Base-by-base conservation (phyloP, 768 basidiomycete species). In the Xanthoconium stramineum region DNA sequence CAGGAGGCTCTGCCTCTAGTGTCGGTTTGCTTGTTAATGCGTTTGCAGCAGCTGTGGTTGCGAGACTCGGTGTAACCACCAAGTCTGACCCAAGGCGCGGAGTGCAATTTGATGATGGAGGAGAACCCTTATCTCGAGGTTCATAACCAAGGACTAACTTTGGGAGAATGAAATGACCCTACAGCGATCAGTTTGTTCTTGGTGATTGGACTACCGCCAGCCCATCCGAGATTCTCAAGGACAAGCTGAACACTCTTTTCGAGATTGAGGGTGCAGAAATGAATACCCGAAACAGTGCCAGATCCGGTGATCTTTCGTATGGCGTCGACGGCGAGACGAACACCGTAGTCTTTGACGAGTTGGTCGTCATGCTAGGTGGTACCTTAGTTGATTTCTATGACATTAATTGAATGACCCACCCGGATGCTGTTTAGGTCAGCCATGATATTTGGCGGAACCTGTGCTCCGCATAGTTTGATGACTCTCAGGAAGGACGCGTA, bases 251-350 rank as follows among this genome's bases (percentile, higher is more conserved):
- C 88, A 63, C 94, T 96, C 77, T 93, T 96, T 70, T 99, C 97
- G 11, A 99, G 83, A 72, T 99, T 99, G 56, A 99, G 80, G 1
- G 97, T 99, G 69, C 94, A 98, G 65, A 99, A 88, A 70, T 98
- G 94, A 44, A 98, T 81, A 1, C 94, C 94, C 9, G 77, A 73
- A 37, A 92, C 75, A 20, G 77, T 77, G 14, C 83, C 83, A 57
- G 81, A 78, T 20, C 60, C 69, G 14, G 79, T 84, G 32, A 88
- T 75, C 45, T 74, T 80, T 57, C 69, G 72, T 62, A 98, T 88
- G 80, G 91, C 96, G 29, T 84, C 76, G 12, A 90, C 86, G 1
- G 94, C 91, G 5, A 98, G 79, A 24, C 80, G 75, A 32, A 98
- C 84, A n/a, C 97, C 97, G 63, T 90, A 98, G 49, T 94, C 88